These are phyloP conservation scores for Phytophthora hybrid DNA, from an alignment of 352 stramenopile species.

Conservation along the genomic window DNA sequence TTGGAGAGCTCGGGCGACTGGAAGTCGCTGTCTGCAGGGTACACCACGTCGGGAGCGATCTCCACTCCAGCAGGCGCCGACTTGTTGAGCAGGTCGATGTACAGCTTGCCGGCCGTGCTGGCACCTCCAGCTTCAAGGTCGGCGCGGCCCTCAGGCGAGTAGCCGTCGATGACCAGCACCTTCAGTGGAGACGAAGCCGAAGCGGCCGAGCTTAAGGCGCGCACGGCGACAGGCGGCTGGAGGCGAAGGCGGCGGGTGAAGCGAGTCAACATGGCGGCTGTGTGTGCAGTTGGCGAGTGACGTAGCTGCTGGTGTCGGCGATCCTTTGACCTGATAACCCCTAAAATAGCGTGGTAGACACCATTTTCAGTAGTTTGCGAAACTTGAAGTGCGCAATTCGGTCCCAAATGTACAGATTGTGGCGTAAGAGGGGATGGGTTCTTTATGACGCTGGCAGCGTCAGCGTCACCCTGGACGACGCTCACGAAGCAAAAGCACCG, in stretches of 20 bases:
- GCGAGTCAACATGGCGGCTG: conserved; percentile 32
- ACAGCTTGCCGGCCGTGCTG: conserved; percentile 76
- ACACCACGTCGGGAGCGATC: conserved; percentile 64
- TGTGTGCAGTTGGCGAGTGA: conserved; percentile 29
- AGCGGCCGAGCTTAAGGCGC: conserved; percentile 30
- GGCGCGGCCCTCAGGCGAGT: conserved; percentile 70
- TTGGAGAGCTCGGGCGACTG: conserved; percentile 63
- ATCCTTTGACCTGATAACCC: conserved; percentile 20
- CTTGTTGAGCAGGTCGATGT: conserved; percentile 68
- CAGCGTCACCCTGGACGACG: too few relatives aligned
- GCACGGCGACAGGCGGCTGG: conserved; percentile 16
- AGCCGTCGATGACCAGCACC: conserved; percentile 82
- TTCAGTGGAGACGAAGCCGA: conserved; percentile 54
- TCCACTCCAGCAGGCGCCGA: conserved; percentile 62
- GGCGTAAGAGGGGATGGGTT: conserved; percentile 11
- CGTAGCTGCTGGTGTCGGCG: neutral
- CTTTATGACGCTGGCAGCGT: neutral
- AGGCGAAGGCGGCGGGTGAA: conserved; percentile 24
- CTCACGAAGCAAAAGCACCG: too few relatives aligned
- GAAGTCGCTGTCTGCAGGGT: conserved; percentile 75
- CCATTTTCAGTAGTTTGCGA: conserved; percentile 28
- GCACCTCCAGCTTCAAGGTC: conserved; percentile 74
- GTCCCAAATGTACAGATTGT: conserved; percentile 23
- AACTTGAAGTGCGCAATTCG: conserved; percentile 36
- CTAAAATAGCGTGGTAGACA: conserved; percentile 17